Conservation (phyloP, 345 rosid genomes). For the Melaleuca quinquenervia region DNA sequence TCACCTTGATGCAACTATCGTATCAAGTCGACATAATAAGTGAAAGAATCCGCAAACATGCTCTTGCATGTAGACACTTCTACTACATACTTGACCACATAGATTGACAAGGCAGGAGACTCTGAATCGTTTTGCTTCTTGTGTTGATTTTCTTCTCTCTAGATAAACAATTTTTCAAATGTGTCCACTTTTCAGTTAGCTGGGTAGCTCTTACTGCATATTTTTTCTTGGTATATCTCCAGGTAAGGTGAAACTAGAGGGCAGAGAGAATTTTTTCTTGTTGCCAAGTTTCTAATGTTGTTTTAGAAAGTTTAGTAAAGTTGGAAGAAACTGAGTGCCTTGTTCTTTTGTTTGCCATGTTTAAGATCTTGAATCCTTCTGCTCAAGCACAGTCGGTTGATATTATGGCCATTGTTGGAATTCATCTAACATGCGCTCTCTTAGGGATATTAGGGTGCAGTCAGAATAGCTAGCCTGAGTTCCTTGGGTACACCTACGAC, state of each 20-base stretch:
- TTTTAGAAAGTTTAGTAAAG: not conserved
- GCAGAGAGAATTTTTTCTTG: not conserved
- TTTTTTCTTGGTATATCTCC: not conserved
- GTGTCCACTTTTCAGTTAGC: not conserved
- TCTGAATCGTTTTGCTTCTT: not conserved
- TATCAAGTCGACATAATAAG: not conserved
- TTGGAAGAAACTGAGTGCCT: not conserved
- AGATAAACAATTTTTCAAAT: not conserved
- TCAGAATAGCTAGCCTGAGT: not conserved
- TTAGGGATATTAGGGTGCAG: not conserved
- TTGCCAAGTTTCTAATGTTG: not conserved
- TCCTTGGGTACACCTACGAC: not conserved
- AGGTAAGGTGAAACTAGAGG: not conserved
- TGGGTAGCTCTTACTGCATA: not conserved
- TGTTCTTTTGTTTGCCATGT: not conserved
- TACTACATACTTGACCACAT: not conserved
- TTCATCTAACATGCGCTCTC: not conserved
- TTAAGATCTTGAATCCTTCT: not conserved
- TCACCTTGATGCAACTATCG: not conserved
- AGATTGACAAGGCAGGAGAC: not conserved
- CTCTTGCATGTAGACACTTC: not conserved
- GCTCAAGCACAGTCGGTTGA: not conserved
- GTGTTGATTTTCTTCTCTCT: not conserved
- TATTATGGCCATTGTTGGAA: not conserved
- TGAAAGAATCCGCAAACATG: not conserved